Evolutionary conservation across 2,329 filamentous ascomycete genomes (phyloP).

Genomic region (Xenoacremonium recifei): DNA sequence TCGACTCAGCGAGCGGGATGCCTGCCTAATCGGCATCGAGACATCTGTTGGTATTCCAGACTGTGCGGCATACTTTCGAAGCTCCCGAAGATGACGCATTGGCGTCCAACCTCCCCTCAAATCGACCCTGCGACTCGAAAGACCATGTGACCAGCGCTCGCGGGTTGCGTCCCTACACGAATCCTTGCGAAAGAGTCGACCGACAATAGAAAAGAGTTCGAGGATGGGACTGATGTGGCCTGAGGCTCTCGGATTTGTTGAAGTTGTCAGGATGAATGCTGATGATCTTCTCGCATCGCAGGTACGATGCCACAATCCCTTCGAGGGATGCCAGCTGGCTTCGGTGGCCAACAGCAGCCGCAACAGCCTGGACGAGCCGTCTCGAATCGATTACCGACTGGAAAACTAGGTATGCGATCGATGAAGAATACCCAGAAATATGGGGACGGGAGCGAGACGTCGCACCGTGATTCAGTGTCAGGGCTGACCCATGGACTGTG

Average conservation of each 20-base stretch:
- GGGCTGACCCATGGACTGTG: slow-evolving; percentile 20
- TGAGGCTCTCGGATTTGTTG: slow-evolving; percentile 12
- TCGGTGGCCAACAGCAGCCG: slow-evolving; percentile 53
- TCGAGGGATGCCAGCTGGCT: slow-evolving; percentile 60
- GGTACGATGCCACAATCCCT: slow-evolving; percentile 61
- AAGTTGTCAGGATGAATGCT: slow-evolving; percentile 22
- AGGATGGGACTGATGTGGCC: too few relatives aligned
- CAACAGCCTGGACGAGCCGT: slow-evolving; percentile 52
- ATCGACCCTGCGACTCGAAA: too few relatives aligned
- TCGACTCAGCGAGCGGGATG: slow-evolving; percentile 15
- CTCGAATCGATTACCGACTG: slow-evolving; percentile 61
- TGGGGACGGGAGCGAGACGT: background rate
- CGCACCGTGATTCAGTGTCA: slow-evolving; percentile 5
- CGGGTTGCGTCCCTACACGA: too few relatives aligned
- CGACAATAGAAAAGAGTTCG: too few relatives aligned
- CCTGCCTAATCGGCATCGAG: too few relatives aligned
- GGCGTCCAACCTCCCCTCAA: too few relatives aligned
- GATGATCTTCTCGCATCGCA: slow-evolving; percentile 31
- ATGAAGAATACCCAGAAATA: slow-evolving; percentile 1
- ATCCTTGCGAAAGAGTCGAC: too few relatives aligned
- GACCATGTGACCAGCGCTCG: too few relatives aligned
- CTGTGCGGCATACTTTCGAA: too few relatives aligned
- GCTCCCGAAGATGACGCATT: too few relatives aligned
- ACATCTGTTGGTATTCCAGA: too few relatives aligned
- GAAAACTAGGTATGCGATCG: slow-evolving; percentile 56